phyloP scores from a whole-genome alignment of 2,329 filamentous ascomycete genomes.

The Aureobasidium pullulans region DNA sequence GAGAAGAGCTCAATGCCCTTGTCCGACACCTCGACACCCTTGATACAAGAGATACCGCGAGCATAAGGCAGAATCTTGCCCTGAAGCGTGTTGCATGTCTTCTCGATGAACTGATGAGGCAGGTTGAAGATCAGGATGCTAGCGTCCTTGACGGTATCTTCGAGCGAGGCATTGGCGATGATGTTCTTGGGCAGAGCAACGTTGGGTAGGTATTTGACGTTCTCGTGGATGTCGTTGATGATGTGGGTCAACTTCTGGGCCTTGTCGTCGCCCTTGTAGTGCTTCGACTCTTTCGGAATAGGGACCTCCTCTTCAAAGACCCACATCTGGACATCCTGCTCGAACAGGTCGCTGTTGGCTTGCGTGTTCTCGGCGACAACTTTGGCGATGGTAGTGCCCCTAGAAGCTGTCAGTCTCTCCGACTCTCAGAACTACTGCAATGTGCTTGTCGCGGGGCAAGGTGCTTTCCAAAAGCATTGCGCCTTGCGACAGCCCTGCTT shows the following conservation, averaged over 20 bases:
- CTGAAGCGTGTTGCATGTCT: slow-evolving; percentile 73
- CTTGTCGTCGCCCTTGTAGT: slow-evolving; percentile 60
- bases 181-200: slow-evolving; percentile 78
- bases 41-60: slow-evolving; percentile 93
- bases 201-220: slow-evolving; percentile 94
- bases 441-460: not conserved
- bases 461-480: too few relatives aligned
- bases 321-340: slow-evolving; percentile 95
- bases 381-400: slow-evolving; percentile 96
- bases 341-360: slow-evolving; percentile 71
- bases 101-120: slow-evolving; percentile 89
- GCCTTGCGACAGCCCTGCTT: too few relatives aligned
- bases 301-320: slow-evolving; percentile 89
- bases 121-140: slow-evolving; percentile 94
- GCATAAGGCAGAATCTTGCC: slow-evolving; percentile 89
- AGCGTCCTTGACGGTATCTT: slow-evolving; percentile 72
- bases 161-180: slow-evolving; percentile 72
- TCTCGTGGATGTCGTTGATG: slow-evolving; percentile 92
- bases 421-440: not conserved
- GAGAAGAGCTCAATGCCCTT: slow-evolving; percentile 84
- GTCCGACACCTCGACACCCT: slow-evolving; percentile 88
- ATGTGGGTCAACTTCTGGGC: slow-evolving; percentile 82
- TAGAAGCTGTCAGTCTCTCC: slow-evolving; percentile 28
- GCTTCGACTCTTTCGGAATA: slow-evolving; percentile 61
- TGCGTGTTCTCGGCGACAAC: slow-evolving; percentile 89